phyloP scores from a whole-genome alignment of 176 grass and related monocot species.

The Luzula sylvatica region DNA sequence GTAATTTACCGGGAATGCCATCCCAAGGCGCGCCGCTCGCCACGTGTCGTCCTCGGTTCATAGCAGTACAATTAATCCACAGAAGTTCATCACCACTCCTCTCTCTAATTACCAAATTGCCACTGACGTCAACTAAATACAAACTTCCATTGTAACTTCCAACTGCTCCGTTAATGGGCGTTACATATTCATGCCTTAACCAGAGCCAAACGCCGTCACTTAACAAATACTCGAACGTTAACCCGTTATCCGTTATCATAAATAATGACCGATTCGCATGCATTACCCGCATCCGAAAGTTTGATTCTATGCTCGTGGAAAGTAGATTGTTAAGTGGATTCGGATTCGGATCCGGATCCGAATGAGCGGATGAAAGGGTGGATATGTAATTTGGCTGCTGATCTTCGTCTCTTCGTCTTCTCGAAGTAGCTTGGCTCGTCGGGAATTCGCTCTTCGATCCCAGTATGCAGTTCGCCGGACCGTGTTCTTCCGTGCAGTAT shows the following conservation, averaged over 20 bases:
- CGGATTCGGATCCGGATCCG: conserved; percentile 19
- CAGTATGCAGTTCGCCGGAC: conserved; percentile 61
- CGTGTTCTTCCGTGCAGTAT: conserved; percentile 90
- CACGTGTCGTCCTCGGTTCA: conserved; percentile 68
- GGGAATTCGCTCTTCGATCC: conserved; percentile 53
- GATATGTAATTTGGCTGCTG: conserved; percentile 42
- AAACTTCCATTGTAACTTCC: conserved; percentile 95
- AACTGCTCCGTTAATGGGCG: conserved; percentile 48
- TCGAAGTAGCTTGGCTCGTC: conserved; percentile 30
- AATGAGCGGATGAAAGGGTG: conserved; percentile 16
- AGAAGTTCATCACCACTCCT: conserved; percentile 58
- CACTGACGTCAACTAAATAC: conserved; percentile 62
- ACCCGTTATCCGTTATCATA: conserved; percentile 55
- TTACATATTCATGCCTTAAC: conserved; percentile 75
- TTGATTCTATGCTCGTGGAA: conserved; percentile 55
- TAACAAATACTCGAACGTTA: conserved; percentile 75
- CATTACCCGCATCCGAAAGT: conserved; percentile 77
- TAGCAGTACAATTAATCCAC: conserved; percentile 92
- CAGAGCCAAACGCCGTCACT: conserved; percentile 77
- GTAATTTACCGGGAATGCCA: conserved; percentile 45
- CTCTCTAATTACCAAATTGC: conserved; percentile 85
- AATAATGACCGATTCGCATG: conserved; percentile 78
- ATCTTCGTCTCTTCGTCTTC: conserved; percentile 41
- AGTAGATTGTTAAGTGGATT: conserved; percentile 49
- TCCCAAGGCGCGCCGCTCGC: conserved; percentile 85